A percentile compares a stretch with the other conserved stretches of the same genome.
These are phyloP conservation scores for Gremmenia infestans DNA, from an alignment of 2,329 filamentous ascomycete species.

Conservation along the genomic window DNA sequence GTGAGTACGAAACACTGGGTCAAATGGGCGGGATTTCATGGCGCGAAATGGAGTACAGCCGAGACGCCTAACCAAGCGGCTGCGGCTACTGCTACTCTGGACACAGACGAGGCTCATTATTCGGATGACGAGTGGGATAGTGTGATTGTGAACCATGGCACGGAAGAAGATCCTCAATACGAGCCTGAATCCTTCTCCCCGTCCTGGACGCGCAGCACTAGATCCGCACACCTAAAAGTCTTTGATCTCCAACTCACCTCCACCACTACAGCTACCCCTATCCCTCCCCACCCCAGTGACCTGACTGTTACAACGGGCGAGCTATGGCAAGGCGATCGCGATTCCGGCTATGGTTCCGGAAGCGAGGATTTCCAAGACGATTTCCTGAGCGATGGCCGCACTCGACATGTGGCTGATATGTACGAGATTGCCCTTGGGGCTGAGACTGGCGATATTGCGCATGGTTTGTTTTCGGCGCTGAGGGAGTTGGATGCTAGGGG, in stretches of 20 bases:
- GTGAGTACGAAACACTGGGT: constrained; percentile 36
- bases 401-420: constrained; percentile 16
- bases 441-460: constrained; percentile 69
- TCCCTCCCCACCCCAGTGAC: neutral
- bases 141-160: neutral
- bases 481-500: constrained; percentile 75
- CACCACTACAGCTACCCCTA: too few relatives aligned
- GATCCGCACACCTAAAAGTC: neutral
- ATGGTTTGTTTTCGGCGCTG: constrained; percentile 82
- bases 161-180: neutral
- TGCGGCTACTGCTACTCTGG: neutral
- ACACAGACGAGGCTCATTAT: neutral
- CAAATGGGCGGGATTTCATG: constrained; percentile 27
- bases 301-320: constrained; percentile 15
- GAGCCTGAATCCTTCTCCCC: neutral
- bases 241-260: too few relatives aligned
- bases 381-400: neutral
- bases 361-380: neutral
- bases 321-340: constrained; percentile 5
- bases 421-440: constrained; percentile 70
- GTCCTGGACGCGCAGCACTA: neutral
- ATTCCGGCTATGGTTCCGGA: neutral
- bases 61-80: neutral
- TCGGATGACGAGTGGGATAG: neutral
- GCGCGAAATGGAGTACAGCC: neutral